Percentiles rank a stretch among this genome's conserved stretches.
These are phyloP conservation scores for Elongisporangium undulatum DNA, from an alignment of 352 stramenopile genomes.

Conservation along the genomic window DNA sequence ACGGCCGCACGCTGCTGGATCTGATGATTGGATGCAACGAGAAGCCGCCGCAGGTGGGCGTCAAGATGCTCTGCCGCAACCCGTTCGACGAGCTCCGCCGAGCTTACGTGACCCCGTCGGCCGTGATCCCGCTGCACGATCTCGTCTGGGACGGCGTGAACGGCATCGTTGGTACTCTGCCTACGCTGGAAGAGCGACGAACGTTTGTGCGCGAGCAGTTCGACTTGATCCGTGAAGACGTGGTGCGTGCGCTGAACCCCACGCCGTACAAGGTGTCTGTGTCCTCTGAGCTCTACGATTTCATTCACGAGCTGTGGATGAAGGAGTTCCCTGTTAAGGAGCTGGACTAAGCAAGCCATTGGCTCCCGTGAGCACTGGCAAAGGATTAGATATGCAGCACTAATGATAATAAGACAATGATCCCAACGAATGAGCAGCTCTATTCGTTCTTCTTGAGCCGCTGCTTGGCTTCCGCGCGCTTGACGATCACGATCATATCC, in stretches of 20 bases:
- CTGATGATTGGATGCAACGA: slow-evolving; percentile 89
- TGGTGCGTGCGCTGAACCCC: slow-evolving; percentile 94
- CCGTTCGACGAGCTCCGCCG: slow-evolving; percentile 95
- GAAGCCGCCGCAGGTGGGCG: slow-evolving; percentile 68
- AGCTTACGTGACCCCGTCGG: slow-evolving; percentile 90
- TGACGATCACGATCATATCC: slow-evolving; percentile 74
- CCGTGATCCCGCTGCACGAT: slow-evolving; percentile 87
- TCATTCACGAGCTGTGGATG: slow-evolving; percentile 97
- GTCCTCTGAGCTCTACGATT: slow-evolving; percentile 86
- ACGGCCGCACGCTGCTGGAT: slow-evolving; percentile 88
- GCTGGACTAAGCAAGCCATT: slow-evolving; percentile 42
- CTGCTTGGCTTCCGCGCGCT: slow-evolving; percentile 60
- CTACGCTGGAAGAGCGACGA: slow-evolving; percentile 73
- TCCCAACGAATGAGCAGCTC: neutral
- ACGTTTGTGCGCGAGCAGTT: slow-evolving; percentile 91
- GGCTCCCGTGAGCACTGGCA: neutral
- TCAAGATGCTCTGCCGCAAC: slow-evolving; percentile 93
- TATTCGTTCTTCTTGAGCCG: slow-evolving; percentile 55
- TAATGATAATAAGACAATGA: slow-evolving; percentile 3
- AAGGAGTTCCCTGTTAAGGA: slow-evolving; percentile 85
- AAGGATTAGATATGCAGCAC: neutral
- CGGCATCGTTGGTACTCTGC: slow-evolving; percentile 56
- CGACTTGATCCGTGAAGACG: slow-evolving; percentile 90
- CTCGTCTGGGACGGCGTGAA: slow-evolving; percentile 90
- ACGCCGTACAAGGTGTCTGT: slow-evolving; percentile 94